A percentile compares a stretch with the other conserved stretches of the same genome.
Evolutionary conservation across 352 stramenopile species (phyloP).

Genomic region (Phytopythium montanum): DNA sequence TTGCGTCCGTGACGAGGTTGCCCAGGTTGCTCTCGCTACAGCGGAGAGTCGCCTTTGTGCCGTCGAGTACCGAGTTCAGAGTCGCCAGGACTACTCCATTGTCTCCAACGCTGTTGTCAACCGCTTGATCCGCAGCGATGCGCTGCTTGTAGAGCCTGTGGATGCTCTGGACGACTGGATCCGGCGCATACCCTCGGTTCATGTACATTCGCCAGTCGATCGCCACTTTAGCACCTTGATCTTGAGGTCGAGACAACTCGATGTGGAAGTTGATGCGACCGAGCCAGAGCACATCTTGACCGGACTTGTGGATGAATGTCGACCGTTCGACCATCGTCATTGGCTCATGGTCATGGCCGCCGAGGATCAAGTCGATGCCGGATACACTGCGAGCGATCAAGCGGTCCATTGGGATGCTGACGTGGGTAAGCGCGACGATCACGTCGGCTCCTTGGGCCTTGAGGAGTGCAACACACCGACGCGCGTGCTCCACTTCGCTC

Average conservation of each 20-base stretch:
- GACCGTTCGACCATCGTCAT: conserved; percentile 78
- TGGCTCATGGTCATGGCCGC: conserved; percentile 91
- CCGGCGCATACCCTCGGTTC: conserved; percentile 2
- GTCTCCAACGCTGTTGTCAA: neutral
- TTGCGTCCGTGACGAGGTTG: neutral
- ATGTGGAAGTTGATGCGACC: conserved; percentile 68
- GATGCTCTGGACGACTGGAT: neutral
- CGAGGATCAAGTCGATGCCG: conserved; percentile 84
- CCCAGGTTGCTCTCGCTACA: neutral
- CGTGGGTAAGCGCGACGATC: conserved; percentile 83
- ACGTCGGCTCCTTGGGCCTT: conserved; percentile 54
- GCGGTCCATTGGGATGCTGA: conserved; percentile 73
- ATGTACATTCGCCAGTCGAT: conserved; percentile 3
- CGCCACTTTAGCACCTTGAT: neutral
- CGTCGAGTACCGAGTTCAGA: neutral
- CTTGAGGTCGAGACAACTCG: neutral
- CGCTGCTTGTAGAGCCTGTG: neutral
- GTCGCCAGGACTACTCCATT: neutral
- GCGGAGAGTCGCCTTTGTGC: neutral
- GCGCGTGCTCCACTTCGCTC: conserved; percentile 1
- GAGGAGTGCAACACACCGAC: neutral
- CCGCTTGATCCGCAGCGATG: neutral
- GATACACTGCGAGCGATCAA: conserved; percentile 52
- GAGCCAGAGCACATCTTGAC: conserved; percentile 86
- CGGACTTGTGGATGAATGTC: conserved; percentile 1